phyloP scores from a whole-genome alignment of 2,329 filamentous ascomycete species.

The Epichloe brachyelytri region DNA sequence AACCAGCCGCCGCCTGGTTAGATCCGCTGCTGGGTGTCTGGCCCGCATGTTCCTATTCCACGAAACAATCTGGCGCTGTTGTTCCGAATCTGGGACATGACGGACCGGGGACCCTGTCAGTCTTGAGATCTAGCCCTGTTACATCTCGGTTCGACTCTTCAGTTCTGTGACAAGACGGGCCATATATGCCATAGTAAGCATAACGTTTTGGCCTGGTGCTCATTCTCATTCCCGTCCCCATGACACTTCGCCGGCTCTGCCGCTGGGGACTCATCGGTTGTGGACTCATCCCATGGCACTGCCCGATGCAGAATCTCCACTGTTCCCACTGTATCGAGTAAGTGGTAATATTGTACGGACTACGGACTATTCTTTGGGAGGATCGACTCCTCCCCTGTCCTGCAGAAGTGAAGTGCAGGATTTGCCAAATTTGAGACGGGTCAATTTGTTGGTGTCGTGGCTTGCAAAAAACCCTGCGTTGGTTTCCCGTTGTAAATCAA shows the following conservation, averaged over 20 bases:
- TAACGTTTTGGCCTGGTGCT: slow-evolving; percentile 11
- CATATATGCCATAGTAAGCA: slow-evolving; percentile 7
- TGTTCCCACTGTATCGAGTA: not conserved
- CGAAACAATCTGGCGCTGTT: slow-evolving; percentile 10
- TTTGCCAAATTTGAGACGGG: too few species aligned
- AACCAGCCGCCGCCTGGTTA: not conserved
- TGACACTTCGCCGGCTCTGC: not conserved
- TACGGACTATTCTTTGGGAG: too few species aligned
- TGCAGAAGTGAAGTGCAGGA: too few species aligned
- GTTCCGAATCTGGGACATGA: slow-evolving; percentile 10
- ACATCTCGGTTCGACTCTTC: slow-evolving; percentile 11
- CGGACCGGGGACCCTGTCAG: slow-evolving; percentile 7
- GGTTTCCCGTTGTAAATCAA: too few species aligned
- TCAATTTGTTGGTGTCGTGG: too few species aligned
- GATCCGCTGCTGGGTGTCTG: not conserved
- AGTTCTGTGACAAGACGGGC: slow-evolving; percentile 9
- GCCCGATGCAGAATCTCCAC: not conserved
- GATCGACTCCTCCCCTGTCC: too few species aligned
- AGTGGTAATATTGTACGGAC: too few species aligned
- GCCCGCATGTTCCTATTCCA: slow-evolving; percentile 5
- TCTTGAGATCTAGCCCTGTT: slow-evolving; percentile 17
- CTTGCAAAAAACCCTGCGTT: too few species aligned
- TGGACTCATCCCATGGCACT: not conserved
- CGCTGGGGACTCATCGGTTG: too few species aligned
- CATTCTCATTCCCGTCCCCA: slow-evolving; percentile 1